phyloP scores from a whole-genome alignment of 768 basidiomycete genomes.

The Cantharellus anzutake region DNA sequence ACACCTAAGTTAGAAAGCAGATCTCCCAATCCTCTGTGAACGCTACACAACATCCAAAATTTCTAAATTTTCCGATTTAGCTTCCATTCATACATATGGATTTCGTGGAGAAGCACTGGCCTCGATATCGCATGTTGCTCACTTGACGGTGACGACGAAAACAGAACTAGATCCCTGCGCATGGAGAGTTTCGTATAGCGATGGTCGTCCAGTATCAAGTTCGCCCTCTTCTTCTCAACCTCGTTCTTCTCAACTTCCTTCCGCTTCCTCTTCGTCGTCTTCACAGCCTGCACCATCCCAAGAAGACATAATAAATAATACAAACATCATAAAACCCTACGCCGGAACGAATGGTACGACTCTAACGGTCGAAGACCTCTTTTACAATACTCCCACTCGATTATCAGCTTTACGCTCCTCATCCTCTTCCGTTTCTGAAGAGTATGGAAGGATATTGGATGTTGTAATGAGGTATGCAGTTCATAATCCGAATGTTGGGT shows the following conservation, averaged over 20 bases:
- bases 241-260: no score
- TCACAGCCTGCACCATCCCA: no score
- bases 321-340: conserved; percentile 47
- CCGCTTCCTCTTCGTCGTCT: no score
- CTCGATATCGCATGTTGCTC: conserved; percentile 86
- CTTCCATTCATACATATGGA: conserved; percentile 75
- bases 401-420: conserved; percentile 65
- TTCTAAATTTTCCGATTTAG: conserved; percentile 67
- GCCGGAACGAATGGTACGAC: conserved; percentile 92
- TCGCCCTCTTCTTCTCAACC: conserved; percentile 40
- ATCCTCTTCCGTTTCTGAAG: conserved; percentile 35
- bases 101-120: conserved; percentile 96
- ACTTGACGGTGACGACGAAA: conserved; percentile 80
- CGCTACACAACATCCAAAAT: conserved; percentile 94
- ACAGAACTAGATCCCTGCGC: conserved; percentile 57
- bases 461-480: conserved; percentile 86
- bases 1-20: conserved; percentile 41
- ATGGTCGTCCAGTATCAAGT: conserved; percentile 50
- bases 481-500: conserved; percentile 77
- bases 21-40: conserved; percentile 80
- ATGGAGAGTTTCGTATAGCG: conserved; percentile 30
- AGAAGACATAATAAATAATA: not conserved
- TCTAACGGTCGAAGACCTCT: conserved; percentile 81
- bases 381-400: conserved; percentile 82
- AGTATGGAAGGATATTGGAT: conserved; percentile 79